Conservation (phyloP, 1,139 yeast species). For the Magnusiomyces sp. region DNA sequence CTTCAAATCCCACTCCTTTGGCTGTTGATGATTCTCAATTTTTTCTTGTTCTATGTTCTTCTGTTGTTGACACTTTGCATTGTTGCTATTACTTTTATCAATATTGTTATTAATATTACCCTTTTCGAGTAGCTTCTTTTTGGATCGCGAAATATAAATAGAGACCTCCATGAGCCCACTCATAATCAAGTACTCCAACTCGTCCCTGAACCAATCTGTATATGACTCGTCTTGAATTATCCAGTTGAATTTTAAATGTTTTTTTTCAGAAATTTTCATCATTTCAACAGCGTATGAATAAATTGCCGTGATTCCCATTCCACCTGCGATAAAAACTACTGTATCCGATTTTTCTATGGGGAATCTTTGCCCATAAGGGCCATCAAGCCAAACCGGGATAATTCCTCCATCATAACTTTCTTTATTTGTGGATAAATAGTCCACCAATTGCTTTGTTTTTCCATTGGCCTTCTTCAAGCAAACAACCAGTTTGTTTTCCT, state of each 20-base stretch:
- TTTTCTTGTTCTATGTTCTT: no score
- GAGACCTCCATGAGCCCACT: slow-evolving; percentile 27
- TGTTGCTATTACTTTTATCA: no score
- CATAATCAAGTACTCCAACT: slow-evolving; percentile 33
- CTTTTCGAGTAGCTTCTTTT: no score
- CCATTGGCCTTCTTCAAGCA: slow-evolving; percentile 30
- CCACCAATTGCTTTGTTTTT: slow-evolving; percentile 23
- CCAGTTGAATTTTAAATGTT: slow-evolving; percentile 43
- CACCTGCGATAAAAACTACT: slow-evolving; percentile 49
- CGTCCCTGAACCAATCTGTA: slow-evolving; percentile 46
- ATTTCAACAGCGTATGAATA: slow-evolving; percentile 22
- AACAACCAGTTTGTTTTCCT: slow-evolving; percentile 25
- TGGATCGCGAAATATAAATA: not conserved
- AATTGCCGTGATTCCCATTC: slow-evolving; percentile 57
- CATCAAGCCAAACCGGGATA: slow-evolving; percentile 40
- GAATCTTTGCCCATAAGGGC: slow-evolving; percentile 47
- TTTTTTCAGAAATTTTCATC: slow-evolving; percentile 13
- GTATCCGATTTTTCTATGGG: slow-evolving; percentile 45
- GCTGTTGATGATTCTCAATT: no score
- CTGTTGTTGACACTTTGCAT: no score
- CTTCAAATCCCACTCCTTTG: no score
- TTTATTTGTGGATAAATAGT: slow-evolving; percentile 15
- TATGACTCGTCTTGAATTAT: slow-evolving; percentile 37
- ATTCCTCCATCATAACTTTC: not conserved
- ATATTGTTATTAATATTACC: no score